These are phyloP conservation scores for Cercospora sojina DNA, from an alignment of 2,329 filamentous ascomycete species.

Conservation along the genomic window DNA sequence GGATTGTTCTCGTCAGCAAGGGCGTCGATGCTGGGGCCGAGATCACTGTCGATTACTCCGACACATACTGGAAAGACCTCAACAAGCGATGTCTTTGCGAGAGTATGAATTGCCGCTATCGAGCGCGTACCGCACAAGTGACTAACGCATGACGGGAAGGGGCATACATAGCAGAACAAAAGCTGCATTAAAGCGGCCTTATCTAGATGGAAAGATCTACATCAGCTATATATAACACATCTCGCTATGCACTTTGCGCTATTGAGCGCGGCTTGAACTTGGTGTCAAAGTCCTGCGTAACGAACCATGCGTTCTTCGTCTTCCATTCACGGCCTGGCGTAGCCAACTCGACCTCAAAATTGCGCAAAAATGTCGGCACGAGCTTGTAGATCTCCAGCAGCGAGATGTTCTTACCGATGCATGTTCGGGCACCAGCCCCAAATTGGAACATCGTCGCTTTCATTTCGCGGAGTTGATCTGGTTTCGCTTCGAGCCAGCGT, in stretches of 20 bases:
- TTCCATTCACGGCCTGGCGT: conserved; percentile 44
- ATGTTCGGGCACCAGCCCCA: conserved; percentile 68
- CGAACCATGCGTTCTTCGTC: conserved; percentile 57
- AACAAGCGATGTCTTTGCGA: conserved; percentile 58
- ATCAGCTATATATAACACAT: conserved; percentile 10
- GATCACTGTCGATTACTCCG: conserved; percentile 59
- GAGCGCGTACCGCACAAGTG: conserved; percentile 17
- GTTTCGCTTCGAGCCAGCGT: conserved; percentile 59
- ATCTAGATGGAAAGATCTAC: background rate
- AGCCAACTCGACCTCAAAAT: conserved; percentile 59
- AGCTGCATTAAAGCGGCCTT: background rate
- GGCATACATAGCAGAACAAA: background rate
- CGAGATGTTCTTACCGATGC: conserved; percentile 57
- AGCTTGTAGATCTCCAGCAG: conserved; percentile 54
- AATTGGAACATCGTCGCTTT: conserved; percentile 71
- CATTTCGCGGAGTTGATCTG: conserved; percentile 63
- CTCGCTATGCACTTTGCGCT: conserved; percentile 2
- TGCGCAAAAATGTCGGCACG: conserved; percentile 58
- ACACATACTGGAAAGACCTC: conserved; percentile 57
- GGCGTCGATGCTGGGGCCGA: conserved; percentile 55
- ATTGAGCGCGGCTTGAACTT: conserved; percentile 40
- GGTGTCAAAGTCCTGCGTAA: conserved; percentile 49
- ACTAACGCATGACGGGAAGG: conserved; percentile 1
- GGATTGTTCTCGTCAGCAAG: conserved; percentile 57
- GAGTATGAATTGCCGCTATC: conserved; percentile 53